These are phyloP conservation scores for Biscogniauxia marginata DNA, from an alignment of 2,329 filamentous ascomycete species.

Conservation along the genomic window DNA sequence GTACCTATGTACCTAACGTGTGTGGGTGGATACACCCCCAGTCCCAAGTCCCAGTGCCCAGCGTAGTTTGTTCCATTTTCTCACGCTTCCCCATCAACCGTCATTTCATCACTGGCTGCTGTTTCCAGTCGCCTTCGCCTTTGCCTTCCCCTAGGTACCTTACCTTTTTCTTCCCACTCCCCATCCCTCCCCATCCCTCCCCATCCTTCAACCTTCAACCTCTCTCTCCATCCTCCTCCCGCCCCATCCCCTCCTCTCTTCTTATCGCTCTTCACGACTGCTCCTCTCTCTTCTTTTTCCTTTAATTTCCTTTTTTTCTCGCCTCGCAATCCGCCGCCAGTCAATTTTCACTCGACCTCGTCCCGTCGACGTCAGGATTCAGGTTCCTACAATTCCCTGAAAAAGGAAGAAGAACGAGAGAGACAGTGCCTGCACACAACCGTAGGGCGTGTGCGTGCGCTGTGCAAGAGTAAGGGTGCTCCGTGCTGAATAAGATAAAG, in stretches of 20 bases:
- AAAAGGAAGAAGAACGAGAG: background rate
- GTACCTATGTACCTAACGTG: no score
- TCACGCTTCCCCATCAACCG: background rate
- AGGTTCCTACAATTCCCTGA: constrained; percentile 6
- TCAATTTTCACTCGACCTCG: background rate
- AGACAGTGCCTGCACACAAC: background rate
- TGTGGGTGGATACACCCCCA: background rate
- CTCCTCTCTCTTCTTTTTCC: background rate
- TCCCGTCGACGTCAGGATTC: constrained; percentile 4
- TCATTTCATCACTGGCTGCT: background rate
- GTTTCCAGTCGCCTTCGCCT: background rate
- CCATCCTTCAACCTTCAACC: background rate
- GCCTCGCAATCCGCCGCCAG: background rate
- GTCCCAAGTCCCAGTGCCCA: background rate
- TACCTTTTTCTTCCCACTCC: background rate
- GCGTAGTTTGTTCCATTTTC: background rate
- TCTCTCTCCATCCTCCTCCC: background rate
- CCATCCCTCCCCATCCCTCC: no score
- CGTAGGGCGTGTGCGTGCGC: background rate
- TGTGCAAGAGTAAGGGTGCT: background rate
- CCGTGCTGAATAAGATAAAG: background rate
- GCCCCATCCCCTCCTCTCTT: background rate
- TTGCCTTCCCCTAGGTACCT: no score
- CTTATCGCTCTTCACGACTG: background rate
- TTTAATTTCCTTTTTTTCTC: background rate